Evolutionary conservation across 345 rosid species (phyloP).

Genomic region (Raphanus sativus): DNA sequence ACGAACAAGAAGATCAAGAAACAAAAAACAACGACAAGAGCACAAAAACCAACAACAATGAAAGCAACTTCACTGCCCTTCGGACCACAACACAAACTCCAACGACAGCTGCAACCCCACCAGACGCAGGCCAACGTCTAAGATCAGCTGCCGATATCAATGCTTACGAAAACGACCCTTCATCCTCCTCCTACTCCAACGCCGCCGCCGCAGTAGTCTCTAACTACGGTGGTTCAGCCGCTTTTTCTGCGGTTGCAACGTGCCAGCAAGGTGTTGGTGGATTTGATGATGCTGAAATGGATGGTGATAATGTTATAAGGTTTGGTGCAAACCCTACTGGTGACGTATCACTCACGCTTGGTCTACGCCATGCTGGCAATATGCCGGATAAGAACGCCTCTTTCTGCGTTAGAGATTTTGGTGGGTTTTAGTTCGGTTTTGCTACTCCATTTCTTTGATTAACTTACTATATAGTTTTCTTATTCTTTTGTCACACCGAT

Average conservation of each 20-base stretch:
- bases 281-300: conserved; percentile 38
- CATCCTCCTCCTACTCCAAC: conserved; percentile 38
- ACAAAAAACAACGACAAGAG: conserved; percentile 36
- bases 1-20: conserved; percentile 31
- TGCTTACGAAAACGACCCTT: conserved; percentile 70
- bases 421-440: conserved; percentile 50
- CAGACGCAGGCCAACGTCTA: conserved; percentile 44
- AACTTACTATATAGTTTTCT: not conserved
- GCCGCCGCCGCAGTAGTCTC: conserved; percentile 12
- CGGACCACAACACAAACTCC: conserved; percentile 46
- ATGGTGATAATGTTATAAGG: conserved; percentile 55
- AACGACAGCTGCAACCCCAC: conserved; percentile 10
- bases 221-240: conserved; percentile 31
- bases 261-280: conserved; percentile 40
- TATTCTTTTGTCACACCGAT: not conserved
- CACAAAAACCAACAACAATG: conserved; percentile 63
- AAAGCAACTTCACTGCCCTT: conserved; percentile 34
- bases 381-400: conserved; percentile 60
- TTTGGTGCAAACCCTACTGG: conserved; percentile 73
- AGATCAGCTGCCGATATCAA: conserved; percentile 55
- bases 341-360: conserved; percentile 92
- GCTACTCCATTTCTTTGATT: conserved; percentile 13
- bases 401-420: conserved; percentile 80
- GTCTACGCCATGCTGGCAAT: conserved; percentile 88
- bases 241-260: conserved; percentile 32